These are phyloP conservation scores for Eruca vesicaria DNA, from an alignment of 441 rosid species.

Conservation along the genomic window DNA sequence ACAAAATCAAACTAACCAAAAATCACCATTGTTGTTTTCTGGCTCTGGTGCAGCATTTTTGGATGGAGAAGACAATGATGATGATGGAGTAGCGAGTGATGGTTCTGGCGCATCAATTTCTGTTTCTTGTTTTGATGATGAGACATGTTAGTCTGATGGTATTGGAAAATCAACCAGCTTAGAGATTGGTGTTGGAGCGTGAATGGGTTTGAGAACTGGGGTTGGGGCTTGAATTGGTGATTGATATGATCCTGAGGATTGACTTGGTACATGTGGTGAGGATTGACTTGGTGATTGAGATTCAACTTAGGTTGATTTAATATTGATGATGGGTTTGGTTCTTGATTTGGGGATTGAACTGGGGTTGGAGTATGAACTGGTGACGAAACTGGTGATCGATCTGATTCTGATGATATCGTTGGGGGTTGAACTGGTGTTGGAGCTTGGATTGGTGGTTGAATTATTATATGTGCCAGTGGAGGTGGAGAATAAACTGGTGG, in stretches of 20 bases:
- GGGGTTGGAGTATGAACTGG: constrained; percentile 10
- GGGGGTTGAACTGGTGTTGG: constrained; percentile 1
- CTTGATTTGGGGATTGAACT: constrained; percentile 14
- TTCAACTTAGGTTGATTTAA: neutral
- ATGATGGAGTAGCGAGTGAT: constrained; percentile 31
- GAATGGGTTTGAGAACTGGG: neutral
- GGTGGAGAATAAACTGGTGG: constrained; percentile 23
- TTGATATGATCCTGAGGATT: neutral
- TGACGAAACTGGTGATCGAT: neutral
- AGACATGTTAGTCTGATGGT: neutral
- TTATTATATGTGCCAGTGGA: constrained; percentile 18
- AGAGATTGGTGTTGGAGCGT: neutral
- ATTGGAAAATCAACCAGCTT: neutral
- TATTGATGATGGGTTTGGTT: neutral
- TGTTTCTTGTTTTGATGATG: constrained; percentile 22
- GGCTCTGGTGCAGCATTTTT: constrained; percentile 10
- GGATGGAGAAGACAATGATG: constrained; percentile 16
- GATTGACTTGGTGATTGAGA: constrained; percentile 17
- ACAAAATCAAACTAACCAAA: no score
- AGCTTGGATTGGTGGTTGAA: constrained; percentile 9
- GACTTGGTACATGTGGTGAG: neutral
- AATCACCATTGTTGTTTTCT: neutral
- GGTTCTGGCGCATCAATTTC: constrained; percentile 20
- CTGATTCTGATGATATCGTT: neutral
- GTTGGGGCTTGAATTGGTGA: constrained; percentile 22